Conservation (phyloP, 768 basidiomycete genomes). For the Tricholoma sp. region DNA sequence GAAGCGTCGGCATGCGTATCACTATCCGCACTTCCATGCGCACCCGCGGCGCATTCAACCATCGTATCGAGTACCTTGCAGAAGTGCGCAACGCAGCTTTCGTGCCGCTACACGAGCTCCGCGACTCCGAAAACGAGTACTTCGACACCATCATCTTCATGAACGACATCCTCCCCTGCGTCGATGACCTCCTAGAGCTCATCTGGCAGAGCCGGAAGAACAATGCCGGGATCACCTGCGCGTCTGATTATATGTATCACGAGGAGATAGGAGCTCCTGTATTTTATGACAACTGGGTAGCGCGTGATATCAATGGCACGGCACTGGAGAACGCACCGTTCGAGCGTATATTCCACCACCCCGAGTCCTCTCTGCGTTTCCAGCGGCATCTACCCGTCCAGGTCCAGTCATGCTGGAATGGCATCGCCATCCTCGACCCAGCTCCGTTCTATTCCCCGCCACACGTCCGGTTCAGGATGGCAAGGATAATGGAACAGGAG, state of each 20-base stretch:
- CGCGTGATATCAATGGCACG: conserved; percentile 97
- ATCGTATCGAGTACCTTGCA: conserved; percentile 99
- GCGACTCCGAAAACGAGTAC: conserved; percentile 88
- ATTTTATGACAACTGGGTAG: conserved; percentile 99
- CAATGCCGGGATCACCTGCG: conserved; percentile 98
- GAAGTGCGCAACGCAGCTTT: conserved; percentile 99
- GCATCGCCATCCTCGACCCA: conserved; percentile 92
- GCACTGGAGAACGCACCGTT: conserved; percentile 98
- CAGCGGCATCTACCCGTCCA: conserved; percentile 91
- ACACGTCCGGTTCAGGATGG: conserved; percentile 95
- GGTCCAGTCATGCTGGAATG: conserved; percentile 99
- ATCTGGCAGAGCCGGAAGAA: conserved; percentile 92
- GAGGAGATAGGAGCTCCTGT: conserved; percentile 90
- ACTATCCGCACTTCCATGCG: conserved; percentile 91
- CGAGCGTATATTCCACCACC: conserved; percentile 88
- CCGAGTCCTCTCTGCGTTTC: conserved; percentile 72
- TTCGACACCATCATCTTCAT: conserved; percentile 98
- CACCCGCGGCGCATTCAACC: conserved; percentile 93
- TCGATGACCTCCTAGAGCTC: conserved; percentile 95
- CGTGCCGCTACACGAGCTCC: conserved; percentile 89
- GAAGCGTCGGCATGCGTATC: conserved; percentile 86
- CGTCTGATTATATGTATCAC: conserved; percentile 99
- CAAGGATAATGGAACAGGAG: conserved; percentile 78
- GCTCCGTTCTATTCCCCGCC: conserved; percentile 92
- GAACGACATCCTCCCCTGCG: conserved; percentile 98